These are phyloP conservation scores for Dipodascus albidus DNA, from an alignment of 805 yeast species.

Conservation along the genomic window DNA sequence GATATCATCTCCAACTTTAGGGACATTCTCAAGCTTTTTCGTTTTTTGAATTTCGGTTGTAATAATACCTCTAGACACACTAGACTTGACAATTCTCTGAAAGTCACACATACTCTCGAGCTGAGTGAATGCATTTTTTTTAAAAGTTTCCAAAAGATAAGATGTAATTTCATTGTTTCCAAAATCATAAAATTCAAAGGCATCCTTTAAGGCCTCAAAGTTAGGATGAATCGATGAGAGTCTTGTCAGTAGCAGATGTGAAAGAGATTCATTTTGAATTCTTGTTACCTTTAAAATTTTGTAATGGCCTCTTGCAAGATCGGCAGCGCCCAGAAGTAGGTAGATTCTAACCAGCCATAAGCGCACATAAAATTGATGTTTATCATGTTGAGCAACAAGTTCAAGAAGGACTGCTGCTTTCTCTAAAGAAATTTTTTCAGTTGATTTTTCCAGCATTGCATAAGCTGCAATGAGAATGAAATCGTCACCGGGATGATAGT, in stretches of 20 bases:
- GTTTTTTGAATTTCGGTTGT: slow-evolving; percentile 19
- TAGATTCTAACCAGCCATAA: slow-evolving; percentile 63
- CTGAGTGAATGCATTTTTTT: slow-evolving; percentile 52
- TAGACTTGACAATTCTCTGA: slow-evolving; percentile 37
- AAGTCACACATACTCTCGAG: slow-evolving; percentile 56
- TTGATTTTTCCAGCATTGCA: slow-evolving; percentile 20
- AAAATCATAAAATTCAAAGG: slow-evolving; percentile 41
- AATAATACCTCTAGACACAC: slow-evolving; percentile 34
- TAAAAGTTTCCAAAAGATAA: slow-evolving; percentile 42
- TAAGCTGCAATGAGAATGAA: slow-evolving; percentile 46
- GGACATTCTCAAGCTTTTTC: slow-evolving; percentile 21
- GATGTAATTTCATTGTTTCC: slow-evolving; percentile 40
- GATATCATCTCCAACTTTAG: slow-evolving; percentile 13
- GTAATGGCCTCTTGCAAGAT: slow-evolving; percentile 42
- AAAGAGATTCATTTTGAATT: slow-evolving; percentile 60
- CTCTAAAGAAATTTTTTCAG: slow-evolving; percentile 21
- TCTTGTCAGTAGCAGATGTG: slow-evolving; percentile 41
- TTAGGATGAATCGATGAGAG: slow-evolving; percentile 36
- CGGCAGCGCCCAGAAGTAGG: slow-evolving; percentile 41
- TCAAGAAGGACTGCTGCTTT: slow-evolving; percentile 48
- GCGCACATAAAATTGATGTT: slow-evolving; percentile 60
- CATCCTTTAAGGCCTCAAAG: slow-evolving; percentile 28
- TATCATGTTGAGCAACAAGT: slow-evolving; percentile 40
- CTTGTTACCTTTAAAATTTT: slow-evolving; percentile 51
- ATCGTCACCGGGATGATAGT: slow-evolving; percentile 61